phyloP scores from a whole-genome alignment of 2,329 filamentous ascomycete species.

The Ploettnerulaceae sp. region DNA sequence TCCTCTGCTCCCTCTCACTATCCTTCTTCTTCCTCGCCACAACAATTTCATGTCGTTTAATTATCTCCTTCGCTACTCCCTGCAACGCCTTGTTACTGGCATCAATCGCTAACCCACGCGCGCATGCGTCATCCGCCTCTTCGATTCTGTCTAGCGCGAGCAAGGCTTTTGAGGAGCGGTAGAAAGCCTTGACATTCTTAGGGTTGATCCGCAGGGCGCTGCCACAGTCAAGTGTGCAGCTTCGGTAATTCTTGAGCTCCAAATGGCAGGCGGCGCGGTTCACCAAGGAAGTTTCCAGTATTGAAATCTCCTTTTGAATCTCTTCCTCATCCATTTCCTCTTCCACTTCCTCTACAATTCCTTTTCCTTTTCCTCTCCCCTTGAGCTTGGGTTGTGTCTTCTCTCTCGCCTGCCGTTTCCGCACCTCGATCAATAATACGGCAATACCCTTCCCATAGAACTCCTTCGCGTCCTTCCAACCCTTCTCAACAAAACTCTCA shows the following conservation, averaged over 20 bases:
- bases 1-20: conserved; percentile 48
- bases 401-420: conserved; percentile 39
- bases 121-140: conserved; percentile 77
- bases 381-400: neutral
- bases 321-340: conserved; percentile 41
- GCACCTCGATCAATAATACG: conserved; percentile 62
- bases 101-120: conserved; percentile 69
- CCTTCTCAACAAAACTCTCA: conserved; percentile 69
- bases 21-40: conserved; percentile 53
- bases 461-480: conserved; percentile 79
- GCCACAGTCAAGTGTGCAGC: conserved; percentile 79
- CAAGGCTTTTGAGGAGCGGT: conserved; percentile 75
- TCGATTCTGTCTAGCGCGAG: conserved; percentile 70
- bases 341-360: conserved; percentile 38
- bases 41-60: conserved; percentile 50
- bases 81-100: conserved; percentile 62
- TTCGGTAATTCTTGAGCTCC: conserved; percentile 82
- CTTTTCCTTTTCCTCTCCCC: conserved; percentile 23
- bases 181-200: conserved; percentile 83
- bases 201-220: conserved; percentile 74
- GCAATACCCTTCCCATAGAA: conserved; percentile 86
- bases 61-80: conserved; percentile 57
- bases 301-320: conserved; percentile 47
- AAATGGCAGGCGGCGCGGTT: conserved; percentile 91
- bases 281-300: conserved; percentile 72